Evolutionary conservation across 768 basidiomycete species (phyloP).

Genomic region (Hemileccinum rubropunctum): DNA sequence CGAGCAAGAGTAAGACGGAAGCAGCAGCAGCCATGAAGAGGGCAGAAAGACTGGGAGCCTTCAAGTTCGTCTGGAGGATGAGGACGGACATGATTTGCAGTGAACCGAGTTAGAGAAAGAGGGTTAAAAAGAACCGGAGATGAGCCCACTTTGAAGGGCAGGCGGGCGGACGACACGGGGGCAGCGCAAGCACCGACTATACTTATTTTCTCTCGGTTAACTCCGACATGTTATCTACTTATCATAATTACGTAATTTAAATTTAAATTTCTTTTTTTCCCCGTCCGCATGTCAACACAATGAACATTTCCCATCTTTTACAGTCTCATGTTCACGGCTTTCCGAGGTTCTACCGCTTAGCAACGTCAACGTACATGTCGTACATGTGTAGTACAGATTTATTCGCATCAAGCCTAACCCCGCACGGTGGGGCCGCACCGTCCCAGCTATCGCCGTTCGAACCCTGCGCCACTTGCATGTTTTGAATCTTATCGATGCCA

Average conservation of each 20-base stretch:
- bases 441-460: not conserved
- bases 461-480: too few relatives aligned
- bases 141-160: slow-evolving; percentile 15
- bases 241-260: slow-evolving; percentile 15
- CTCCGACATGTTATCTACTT: slow-evolving; percentile 18
- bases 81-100: slow-evolving; percentile 30
- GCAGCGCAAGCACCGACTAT: slow-evolving; percentile 7
- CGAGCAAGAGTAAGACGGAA: slow-evolving; percentile 26
- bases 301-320: too few relatives aligned
- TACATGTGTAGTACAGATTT: not conserved
- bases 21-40: slow-evolving; percentile 32
- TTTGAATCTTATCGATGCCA: too few relatives aligned
- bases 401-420: slow-evolving; percentile 3
- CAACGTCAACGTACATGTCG: slow-evolving; percentile 7
- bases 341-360: not conserved
- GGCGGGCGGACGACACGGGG: slow-evolving; percentile 8
- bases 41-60: slow-evolving; percentile 28
- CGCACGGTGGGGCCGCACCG: too few relatives aligned
- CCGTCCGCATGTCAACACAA: not conserved
- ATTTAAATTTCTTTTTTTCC: not conserved
- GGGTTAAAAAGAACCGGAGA: slow-evolving; percentile 28
- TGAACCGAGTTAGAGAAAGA: not conserved
- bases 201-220: slow-evolving; percentile 27
- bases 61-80: slow-evolving; percentile 28
- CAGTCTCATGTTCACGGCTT: too few relatives aligned